phyloP scores from a whole-genome alignment of 306 rosid genomes.

The Arachis stenosperma region DNA sequence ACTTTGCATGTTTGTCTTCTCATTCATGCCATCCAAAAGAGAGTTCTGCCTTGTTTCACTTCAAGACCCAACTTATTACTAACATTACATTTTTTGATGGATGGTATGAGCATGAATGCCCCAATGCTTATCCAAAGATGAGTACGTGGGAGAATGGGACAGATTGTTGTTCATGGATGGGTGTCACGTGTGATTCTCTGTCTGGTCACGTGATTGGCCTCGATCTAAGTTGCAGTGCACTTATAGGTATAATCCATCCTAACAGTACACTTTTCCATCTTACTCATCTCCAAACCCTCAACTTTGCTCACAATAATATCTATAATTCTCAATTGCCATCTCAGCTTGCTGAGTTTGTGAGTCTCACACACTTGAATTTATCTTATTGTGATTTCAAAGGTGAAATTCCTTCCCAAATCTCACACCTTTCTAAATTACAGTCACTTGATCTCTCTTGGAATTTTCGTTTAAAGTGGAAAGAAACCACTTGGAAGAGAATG shows the following conservation, averaged over 20 bases:
- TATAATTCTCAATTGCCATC: too few relatives aligned
- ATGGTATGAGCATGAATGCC: too few relatives aligned
- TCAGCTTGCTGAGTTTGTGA: too few relatives aligned
- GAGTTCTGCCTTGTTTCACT: conserved; percentile 27
- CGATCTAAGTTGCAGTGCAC: background rate
- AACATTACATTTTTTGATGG: accelerated
- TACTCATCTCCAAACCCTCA: background rate
- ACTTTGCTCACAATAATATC: too few relatives aligned
- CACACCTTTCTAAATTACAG: too few relatives aligned
- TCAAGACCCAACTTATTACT: conserved; percentile 7
- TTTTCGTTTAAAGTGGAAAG: too few relatives aligned
- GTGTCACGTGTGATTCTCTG: conserved; percentile 12
- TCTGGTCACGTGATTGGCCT: conserved; percentile 4
- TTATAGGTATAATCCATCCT: background rate
- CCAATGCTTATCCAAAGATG: background rate
- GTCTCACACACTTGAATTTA: too few relatives aligned
- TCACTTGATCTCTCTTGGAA: too few relatives aligned
- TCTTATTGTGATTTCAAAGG: too few relatives aligned
- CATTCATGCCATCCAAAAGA: conserved; percentile 3
- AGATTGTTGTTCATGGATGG: conserved; percentile 17
- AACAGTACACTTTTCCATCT: background rate
- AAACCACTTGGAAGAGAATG: too few relatives aligned
- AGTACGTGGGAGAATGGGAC: conserved; percentile 4
- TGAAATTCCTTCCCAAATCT: too few relatives aligned
- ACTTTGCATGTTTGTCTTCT: background rate